Percentiles rank a stretch among this genome's conserved stretches.
Evolutionary conservation across 2,329 filamentous ascomycete genomes (phyloP).

Genomic region (Trichoderma sp.): DNA sequence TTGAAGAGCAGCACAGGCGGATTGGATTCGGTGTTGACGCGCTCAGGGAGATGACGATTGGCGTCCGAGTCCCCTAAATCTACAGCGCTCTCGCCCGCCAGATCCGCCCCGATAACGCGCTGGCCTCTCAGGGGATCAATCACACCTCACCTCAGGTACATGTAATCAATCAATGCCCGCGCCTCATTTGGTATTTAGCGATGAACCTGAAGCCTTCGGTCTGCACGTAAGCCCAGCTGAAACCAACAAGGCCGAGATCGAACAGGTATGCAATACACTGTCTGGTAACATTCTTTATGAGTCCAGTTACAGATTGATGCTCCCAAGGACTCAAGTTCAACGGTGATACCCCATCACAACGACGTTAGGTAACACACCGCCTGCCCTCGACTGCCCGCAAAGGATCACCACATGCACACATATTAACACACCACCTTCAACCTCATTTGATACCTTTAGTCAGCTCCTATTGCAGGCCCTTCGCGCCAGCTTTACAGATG

Average conservation of each 20-base stretch:
- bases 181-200: slow-evolving; percentile 4
- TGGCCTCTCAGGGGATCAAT: slow-evolving; percentile 17
- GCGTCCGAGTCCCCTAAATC: slow-evolving; percentile 15
- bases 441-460: no score
- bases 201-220: background rate
- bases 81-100: slow-evolving; percentile 24
- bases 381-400: no score
- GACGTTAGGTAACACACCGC: no score
- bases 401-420: no score
- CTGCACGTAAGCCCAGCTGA: background rate
- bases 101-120: slow-evolving; percentile 23
- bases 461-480: no score
- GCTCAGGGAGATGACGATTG: slow-evolving; percentile 17
- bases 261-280: background rate
- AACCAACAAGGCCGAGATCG: background rate
- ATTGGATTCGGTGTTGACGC: background rate
- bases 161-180: background rate
- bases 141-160: no score
- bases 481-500: no score
- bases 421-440: no score
- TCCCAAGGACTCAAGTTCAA: no score
- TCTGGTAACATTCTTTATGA: background rate
- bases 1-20: background rate
- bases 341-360: no score
- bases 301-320: no score